Percentiles rank a stretch among this genome's conserved stretches.
Evolutionary conservation across 2,329 filamentous ascomycete species (phyloP).

Genomic region (Sporothrix brunneoviolacea): DNA sequence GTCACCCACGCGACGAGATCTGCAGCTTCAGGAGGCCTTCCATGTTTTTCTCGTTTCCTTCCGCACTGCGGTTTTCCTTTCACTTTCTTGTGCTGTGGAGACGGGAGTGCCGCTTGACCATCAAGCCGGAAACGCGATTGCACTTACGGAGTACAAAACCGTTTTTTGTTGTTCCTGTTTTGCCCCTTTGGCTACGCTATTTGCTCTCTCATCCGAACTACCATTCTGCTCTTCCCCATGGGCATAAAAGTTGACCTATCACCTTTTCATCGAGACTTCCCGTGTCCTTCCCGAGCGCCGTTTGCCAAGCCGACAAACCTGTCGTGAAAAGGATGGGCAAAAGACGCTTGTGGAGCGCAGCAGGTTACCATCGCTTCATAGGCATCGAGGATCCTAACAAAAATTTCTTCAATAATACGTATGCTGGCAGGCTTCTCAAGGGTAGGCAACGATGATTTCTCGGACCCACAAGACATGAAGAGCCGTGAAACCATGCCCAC

Average conservation of each 20-base stretch:
- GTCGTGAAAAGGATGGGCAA: too few species aligned
- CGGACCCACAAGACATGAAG: too few species aligned
- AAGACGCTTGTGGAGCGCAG: too few species aligned
- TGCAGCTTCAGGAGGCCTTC: not conserved
- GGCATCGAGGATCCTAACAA: too few species aligned
- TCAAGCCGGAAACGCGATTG: not conserved
- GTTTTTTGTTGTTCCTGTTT: not conserved
- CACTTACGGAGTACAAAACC: not conserved
- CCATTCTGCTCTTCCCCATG: constrained; percentile 3
- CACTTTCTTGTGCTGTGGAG: not conserved
- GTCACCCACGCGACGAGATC: constrained; percentile 10
- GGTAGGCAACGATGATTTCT: too few species aligned
- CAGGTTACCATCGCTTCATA: too few species aligned
- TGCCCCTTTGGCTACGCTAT: not conserved
- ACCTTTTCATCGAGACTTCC: not conserved
- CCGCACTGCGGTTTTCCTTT: not conserved
- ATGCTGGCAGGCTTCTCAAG: not conserved
- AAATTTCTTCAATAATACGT: too few species aligned
- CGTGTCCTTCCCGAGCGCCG: not conserved
- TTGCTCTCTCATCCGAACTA: constrained; percentile 1
- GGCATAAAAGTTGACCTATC: constrained; percentile 5
- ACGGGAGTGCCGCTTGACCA: not conserved
- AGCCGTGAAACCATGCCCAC: too few species aligned
- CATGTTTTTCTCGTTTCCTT: not conserved
- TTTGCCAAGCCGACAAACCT: too few species aligned